A percentile compares a stretch with the other conserved stretches of the same genome.
These are phyloP conservation scores for Metschnikowia kofuensis DNA, from an alignment of 805 yeast species.

Conservation along the genomic window DNA sequence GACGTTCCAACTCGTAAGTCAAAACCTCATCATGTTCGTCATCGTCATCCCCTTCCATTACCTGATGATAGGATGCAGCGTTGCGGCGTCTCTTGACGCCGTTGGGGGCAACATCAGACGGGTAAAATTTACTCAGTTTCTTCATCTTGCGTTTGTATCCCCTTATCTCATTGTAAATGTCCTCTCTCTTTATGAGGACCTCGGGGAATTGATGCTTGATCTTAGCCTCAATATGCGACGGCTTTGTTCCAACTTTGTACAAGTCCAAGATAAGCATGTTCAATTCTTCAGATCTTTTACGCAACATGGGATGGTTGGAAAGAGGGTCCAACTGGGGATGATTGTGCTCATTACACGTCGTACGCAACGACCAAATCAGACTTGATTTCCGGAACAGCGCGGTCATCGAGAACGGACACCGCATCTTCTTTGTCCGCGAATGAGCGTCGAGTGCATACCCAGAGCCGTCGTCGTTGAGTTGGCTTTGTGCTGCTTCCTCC, in stretches of 20 bases:
- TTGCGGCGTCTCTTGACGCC: constrained; percentile 16
- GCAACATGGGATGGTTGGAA: constrained; percentile 53
- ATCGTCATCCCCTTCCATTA: constrained; percentile 22
- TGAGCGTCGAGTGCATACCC: constrained; percentile 38
- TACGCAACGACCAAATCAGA: constrained; percentile 50
- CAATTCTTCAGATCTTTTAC: constrained; percentile 52
- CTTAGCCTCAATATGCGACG: constrained; percentile 51
- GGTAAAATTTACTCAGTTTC: constrained; percentile 33
- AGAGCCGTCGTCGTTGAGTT: constrained; percentile 28
- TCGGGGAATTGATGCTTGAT: constrained; percentile 51
- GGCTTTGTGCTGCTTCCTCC: constrained; percentile 20
- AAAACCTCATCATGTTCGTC: constrained; percentile 23
- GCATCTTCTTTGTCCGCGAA: constrained; percentile 49
- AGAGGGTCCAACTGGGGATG: constrained; percentile 58
- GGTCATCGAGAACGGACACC: constrained; percentile 59
- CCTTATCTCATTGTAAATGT: constrained; percentile 55
- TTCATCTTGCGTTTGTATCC: constrained; percentile 52
- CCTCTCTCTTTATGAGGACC: constrained; percentile 53
- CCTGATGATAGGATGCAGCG: constrained; percentile 19
- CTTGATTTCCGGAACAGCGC: constrained; percentile 51
- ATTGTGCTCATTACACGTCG: constrained; percentile 56
- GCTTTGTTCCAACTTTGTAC: constrained; percentile 55
- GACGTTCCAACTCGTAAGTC: constrained; percentile 20
- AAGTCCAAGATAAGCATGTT: constrained; percentile 50
- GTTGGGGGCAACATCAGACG: constrained; percentile 11